phyloP scores from a whole-genome alignment of 805 yeast species.

The Spathaspora arborariae region DNA sequence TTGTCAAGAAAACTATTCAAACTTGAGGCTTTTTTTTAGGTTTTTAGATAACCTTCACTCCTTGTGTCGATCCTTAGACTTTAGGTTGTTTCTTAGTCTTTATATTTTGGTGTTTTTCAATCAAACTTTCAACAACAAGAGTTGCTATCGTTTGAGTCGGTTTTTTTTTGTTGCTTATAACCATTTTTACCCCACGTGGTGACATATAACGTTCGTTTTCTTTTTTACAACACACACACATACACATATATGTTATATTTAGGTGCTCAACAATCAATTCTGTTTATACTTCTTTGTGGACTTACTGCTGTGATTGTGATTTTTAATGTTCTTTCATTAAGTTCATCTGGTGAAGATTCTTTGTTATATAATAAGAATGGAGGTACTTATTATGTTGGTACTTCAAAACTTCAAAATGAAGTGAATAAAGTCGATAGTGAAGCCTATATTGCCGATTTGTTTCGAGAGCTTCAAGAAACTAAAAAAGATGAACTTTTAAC shows the following conservation, averaged over 20 bases:
- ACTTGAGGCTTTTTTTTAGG: too few relatives aligned
- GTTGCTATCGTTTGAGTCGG: too few relatives aligned
- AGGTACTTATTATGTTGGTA: neutral
- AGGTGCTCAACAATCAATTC: neutral
- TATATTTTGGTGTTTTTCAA: too few relatives aligned
- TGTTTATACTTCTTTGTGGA: neutral
- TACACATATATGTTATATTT: neutral
- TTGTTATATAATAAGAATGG: neutral
- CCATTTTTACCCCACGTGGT: neutral
- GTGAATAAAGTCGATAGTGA: constrained; percentile 7
- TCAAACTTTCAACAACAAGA: too few relatives aligned
- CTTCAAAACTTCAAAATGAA: neutral
- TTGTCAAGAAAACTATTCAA: too few relatives aligned
- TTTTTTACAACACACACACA: neutral
- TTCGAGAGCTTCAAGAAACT: constrained; percentile 6
- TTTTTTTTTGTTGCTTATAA: too few relatives aligned
- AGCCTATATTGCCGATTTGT: constrained; percentile 2
- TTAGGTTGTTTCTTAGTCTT: too few relatives aligned
- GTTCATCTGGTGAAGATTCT: neutral
- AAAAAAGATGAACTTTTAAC: constrained; percentile 5
- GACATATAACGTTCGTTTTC: neutral
- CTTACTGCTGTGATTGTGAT: neutral
- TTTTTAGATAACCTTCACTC: too few relatives aligned
- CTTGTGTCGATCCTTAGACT: too few relatives aligned
- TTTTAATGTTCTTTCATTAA: neutral